Conservation (phyloP, 305 asterid species). For the Solanum hybrid region DNA sequence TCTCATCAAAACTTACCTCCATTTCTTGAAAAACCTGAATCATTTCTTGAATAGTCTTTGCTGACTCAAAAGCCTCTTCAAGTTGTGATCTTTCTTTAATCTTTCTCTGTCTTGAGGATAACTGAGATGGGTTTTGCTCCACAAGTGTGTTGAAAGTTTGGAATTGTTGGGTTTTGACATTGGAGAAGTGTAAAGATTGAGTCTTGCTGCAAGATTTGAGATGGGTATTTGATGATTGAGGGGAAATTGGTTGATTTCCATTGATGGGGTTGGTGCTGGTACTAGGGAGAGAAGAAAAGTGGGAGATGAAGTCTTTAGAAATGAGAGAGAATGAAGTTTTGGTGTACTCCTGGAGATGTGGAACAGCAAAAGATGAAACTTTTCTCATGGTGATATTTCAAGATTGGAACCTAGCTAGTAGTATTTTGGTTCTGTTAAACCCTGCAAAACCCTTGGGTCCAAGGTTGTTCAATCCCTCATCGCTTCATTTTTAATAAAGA, state of each 20-base stretch:
- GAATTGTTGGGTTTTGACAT: conserved; percentile 13
- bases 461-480: background rate
- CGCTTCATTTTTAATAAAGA: background rate
- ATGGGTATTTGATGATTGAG: conserved; percentile 24
- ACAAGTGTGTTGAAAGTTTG: conserved; percentile 39
- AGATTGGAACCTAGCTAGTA: background rate
- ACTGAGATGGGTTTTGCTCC: conserved; percentile 28
- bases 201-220: conserved; percentile 25
- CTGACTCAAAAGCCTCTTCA: conserved; percentile 81
- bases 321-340: conserved; percentile 22
- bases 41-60: conserved; percentile 67
- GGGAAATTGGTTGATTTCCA: conserved; percentile 6
- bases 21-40: conserved; percentile 54
- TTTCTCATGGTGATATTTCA: conserved; percentile 48
- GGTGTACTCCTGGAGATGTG: conserved; percentile 28
- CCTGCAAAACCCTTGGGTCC: conserved; percentile 26
- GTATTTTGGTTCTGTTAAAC: conserved; percentile 18
- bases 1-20: conserved; percentile 63
- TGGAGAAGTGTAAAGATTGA: conserved; percentile 26
- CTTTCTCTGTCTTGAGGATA: conserved; percentile 71
- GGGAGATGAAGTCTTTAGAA: conserved; percentile 21
- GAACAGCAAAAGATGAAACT: conserved; percentile 40
- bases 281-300: background rate
- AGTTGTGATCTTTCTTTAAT: conserved; percentile 50
- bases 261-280: conserved; percentile 9